These are phyloP conservation scores for Debaryomyces sp. DNA, from an alignment of 1,139 yeast genomes.

Conservation along the genomic window DNA sequence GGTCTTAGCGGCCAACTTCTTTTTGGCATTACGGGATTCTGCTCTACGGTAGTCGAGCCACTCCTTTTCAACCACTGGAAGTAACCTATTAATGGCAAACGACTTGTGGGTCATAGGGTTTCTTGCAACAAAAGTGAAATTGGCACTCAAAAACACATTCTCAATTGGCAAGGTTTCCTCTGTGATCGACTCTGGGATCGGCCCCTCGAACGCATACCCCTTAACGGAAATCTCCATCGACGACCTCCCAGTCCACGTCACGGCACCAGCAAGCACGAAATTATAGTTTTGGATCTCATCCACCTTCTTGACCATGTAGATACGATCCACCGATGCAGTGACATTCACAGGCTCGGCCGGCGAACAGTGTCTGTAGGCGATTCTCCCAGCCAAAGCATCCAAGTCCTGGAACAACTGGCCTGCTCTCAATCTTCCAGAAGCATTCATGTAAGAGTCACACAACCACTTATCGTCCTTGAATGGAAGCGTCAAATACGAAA, in stretches of 20 bases:
- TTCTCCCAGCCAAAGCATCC: slow-evolving; percentile 87
- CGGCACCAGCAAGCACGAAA: slow-evolving; percentile 82
- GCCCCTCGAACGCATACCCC: slow-evolving; percentile 73
- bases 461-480: slow-evolving; percentile 83
- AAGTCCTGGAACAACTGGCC: slow-evolving; percentile 92
- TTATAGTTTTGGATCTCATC: slow-evolving; percentile 78
- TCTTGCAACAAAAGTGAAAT: slow-evolving; percentile 93
- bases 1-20: slow-evolving; percentile 73
- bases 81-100: slow-evolving; percentile 77
- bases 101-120: slow-evolving; percentile 88
- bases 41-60: slow-evolving; percentile 87
- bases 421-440: slow-evolving; percentile 84
- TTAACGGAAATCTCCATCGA: slow-evolving; percentile 94
- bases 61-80: slow-evolving; percentile 73
- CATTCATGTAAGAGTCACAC: slow-evolving; percentile 85
- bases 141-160: slow-evolving; percentile 74
- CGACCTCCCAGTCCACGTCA: slow-evolving; percentile 91
- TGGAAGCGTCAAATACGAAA: slow-evolving; percentile 72
- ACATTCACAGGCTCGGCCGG: slow-evolving; percentile 94
- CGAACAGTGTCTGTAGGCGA: slow-evolving; percentile 82
- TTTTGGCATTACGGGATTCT: slow-evolving; percentile 83
- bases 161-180: slow-evolving; percentile 51
- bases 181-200: slow-evolving; percentile 42
- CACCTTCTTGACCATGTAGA: slow-evolving; percentile 82
- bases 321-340: slow-evolving; percentile 91